phyloP scores from a whole-genome alignment of 2,329 filamentous ascomycete genomes.

The Paraphaeosphaeria minitans region DNA sequence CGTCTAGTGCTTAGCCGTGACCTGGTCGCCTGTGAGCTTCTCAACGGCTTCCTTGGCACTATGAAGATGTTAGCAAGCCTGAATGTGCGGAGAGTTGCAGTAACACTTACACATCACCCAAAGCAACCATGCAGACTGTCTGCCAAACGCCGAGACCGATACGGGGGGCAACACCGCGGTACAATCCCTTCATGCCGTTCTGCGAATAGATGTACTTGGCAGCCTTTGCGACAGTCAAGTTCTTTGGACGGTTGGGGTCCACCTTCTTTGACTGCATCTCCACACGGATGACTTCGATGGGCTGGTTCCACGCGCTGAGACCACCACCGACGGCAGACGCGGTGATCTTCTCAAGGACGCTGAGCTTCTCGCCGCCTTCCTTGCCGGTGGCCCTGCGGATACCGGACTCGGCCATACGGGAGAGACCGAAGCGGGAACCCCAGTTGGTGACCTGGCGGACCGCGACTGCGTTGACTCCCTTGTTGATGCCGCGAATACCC shows the following conservation, averaged over 20 bases:
- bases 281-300: slow-evolving; percentile 98
- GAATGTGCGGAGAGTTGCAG: not conserved
- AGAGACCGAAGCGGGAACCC: slow-evolving; percentile 94
- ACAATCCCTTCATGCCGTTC: slow-evolving; percentile 90
- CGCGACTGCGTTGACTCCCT: slow-evolving; percentile 96
- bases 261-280: slow-evolving; percentile 99
- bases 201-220: slow-evolving; percentile 84
- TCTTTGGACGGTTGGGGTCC: slow-evolving; percentile 97
- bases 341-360: slow-evolving; percentile 82
- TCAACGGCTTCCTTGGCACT: slow-evolving; percentile 70
- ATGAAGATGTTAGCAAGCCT: slow-evolving; percentile 32
- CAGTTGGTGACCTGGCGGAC: slow-evolving; percentile 99
- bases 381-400: slow-evolving; percentile 83
- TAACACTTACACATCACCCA: slow-evolving; percentile 88
- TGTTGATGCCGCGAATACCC: slow-evolving; percentile 95
- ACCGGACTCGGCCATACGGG: slow-evolving; percentile 84
- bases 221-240: slow-evolving; percentile 91
- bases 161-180: slow-evolving; percentile 92
- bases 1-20: slow-evolving; percentile 68
- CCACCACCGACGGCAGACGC: slow-evolving; percentile 89
- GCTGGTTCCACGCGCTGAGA: slow-evolving; percentile 97
- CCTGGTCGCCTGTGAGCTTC: slow-evolving; percentile 66
- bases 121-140: slow-evolving; percentile 99
- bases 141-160: slow-evolving; percentile 98
- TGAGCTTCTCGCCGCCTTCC: slow-evolving; percentile 77